Evolutionary conservation across 2,329 filamentous ascomycete species (phyloP).

Genomic region (Pseudopyrenochaeta lycopersici): DNA sequence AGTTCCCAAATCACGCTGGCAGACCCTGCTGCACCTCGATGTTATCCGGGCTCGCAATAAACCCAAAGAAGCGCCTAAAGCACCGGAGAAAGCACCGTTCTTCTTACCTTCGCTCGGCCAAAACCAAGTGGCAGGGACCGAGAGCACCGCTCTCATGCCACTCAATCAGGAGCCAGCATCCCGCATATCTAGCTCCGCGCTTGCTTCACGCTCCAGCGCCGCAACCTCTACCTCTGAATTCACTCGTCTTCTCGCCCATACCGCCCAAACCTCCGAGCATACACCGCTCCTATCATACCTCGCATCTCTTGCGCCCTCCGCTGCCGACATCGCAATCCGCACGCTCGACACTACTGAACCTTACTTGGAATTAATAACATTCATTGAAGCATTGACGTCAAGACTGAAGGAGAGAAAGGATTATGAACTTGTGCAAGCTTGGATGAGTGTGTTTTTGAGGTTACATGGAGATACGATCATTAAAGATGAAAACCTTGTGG

Average conservation of each 20-base stretch:
- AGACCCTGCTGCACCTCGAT: slow-evolving; percentile 91
- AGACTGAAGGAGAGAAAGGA: slow-evolving; percentile 75
- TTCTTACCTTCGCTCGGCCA: slow-evolving; percentile 78
- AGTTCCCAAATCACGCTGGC: slow-evolving; percentile 91
- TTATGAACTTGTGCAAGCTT: slow-evolving; percentile 93
- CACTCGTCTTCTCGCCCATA: slow-evolving; percentile 57
- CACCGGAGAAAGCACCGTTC: slow-evolving; percentile 93
- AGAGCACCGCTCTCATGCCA: slow-evolving; percentile 20
- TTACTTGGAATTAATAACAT: slow-evolving; percentile 77
- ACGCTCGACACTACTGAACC: slow-evolving; percentile 67
- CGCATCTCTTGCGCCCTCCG: slow-evolving; percentile 81
- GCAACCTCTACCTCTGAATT: slow-evolving; percentile 51
- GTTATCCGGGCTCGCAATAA: slow-evolving; percentile 92
- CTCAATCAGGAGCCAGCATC: slow-evolving; percentile 30
- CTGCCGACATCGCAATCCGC: slow-evolving; percentile 89
- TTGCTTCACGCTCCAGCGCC: slow-evolving; percentile 41
- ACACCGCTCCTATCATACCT: slow-evolving; percentile 78
- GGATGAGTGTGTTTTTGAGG: slow-evolving; percentile 94
- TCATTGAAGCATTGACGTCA: slow-evolving; percentile 81
- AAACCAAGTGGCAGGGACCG: slow-evolving; percentile 22
- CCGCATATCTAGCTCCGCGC: slow-evolving; percentile 45
- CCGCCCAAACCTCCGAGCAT: slow-evolving; percentile 67
- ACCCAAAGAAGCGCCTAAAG: slow-evolving; percentile 88
- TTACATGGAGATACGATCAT: slow-evolving; percentile 73
- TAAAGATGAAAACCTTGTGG: slow-evolving; percentile 62